Percentiles rank a stretch among this genome's conserved stretches.
phyloP scores from a whole-genome alignment of 2,329 filamentous ascomycete species.

The Metarhizium album region DNA sequence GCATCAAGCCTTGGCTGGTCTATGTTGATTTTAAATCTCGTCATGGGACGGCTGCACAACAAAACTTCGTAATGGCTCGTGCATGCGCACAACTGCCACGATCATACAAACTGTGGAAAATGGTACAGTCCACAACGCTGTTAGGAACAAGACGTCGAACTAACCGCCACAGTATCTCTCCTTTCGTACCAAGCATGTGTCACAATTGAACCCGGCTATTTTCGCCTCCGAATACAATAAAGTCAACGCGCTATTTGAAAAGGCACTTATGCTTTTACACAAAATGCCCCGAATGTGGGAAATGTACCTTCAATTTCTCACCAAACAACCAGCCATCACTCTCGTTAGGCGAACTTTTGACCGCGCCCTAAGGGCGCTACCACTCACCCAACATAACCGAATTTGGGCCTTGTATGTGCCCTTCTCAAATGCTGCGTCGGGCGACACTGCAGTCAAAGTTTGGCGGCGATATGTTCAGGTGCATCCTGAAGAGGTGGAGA shows the following conservation, averaged over 20 bases:
- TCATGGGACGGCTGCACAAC: conserved; percentile 75
- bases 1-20: conserved; percentile 86
- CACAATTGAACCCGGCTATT: conserved; percentile 70
- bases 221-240: conserved; percentile 78
- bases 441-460: conserved; percentile 81
- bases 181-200: conserved; percentile 71
- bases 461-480: conserved; percentile 97
- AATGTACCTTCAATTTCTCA: conserved; percentile 85
- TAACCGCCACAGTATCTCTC: conserved; percentile 57
- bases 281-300: conserved; percentile 99
- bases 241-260: conserved; percentile 89
- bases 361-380: conserved; percentile 78
- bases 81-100: conserved; percentile 82
- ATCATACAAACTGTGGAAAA: conserved; percentile 98
- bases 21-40: conserved; percentile 87
- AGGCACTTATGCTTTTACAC: conserved; percentile 84
- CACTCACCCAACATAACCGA: conserved; percentile 88
- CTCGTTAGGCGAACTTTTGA: conserved; percentile 82
- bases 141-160: conserved; percentile 5
- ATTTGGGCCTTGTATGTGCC: conserved; percentile 88
- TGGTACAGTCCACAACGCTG: conserved; percentile 42
- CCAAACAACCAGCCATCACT: conserved; percentile 86
- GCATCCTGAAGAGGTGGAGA: conserved; percentile 88
- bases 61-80: conserved; percentile 78
- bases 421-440: conserved; percentile 84